Percentiles rank a stretch among this genome's conserved stretches.
Evolutionary conservation across 75 land plant genomes (phyloP).

Genomic region (Pinus albicaulis): DNA sequence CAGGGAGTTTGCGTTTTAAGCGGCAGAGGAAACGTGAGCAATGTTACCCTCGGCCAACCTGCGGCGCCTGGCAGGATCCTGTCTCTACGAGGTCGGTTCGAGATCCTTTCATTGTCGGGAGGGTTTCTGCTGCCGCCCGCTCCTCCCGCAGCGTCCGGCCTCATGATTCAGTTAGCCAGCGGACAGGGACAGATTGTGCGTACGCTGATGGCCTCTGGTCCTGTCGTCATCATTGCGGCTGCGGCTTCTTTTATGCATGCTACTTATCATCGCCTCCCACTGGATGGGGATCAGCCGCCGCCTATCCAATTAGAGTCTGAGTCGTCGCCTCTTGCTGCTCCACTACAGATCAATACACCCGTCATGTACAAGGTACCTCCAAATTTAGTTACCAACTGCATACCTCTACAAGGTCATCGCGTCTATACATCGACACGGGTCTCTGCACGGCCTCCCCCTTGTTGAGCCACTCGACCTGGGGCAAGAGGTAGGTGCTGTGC

Average conservation of each 20-base stretch:
- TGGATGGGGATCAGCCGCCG: slow-evolving; percentile 37
- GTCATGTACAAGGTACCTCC: too few species aligned
- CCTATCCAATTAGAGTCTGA: too few species aligned
- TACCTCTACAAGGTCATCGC: too few species aligned
- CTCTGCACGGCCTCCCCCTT: too few species aligned
- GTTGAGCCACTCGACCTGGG: too few species aligned
- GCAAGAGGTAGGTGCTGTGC: too few species aligned
- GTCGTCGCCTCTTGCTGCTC: too few species aligned
- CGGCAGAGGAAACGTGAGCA: slow-evolving; percentile 63
- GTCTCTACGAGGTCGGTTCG: slow-evolving; percentile 57
- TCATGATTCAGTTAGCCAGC: slow-evolving; percentile 58
- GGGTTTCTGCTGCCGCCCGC: slow-evolving; percentile 56
- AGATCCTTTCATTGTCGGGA: slow-evolving; percentile 58
- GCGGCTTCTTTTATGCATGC: slow-evolving; percentile 62
- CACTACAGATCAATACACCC: too few species aligned
- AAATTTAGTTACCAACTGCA: too few species aligned
- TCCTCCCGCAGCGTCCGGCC: slow-evolving; percentile 37
- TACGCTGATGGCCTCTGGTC: slow-evolving; percentile 61
- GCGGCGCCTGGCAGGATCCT: slow-evolving; percentile 56
- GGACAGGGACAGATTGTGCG: slow-evolving; percentile 74
- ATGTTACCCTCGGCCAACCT: slow-evolving; percentile 68
- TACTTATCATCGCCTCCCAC: slow-evolving; percentile 59
- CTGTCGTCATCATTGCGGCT: slow-evolving; percentile 64
- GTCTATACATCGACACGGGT: too few species aligned
- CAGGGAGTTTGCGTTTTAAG: slow-evolving; percentile 61